phyloP scores from a whole-genome alignment of 768 basidiomycete genomes.

The Leccinellum luteum region DNA sequence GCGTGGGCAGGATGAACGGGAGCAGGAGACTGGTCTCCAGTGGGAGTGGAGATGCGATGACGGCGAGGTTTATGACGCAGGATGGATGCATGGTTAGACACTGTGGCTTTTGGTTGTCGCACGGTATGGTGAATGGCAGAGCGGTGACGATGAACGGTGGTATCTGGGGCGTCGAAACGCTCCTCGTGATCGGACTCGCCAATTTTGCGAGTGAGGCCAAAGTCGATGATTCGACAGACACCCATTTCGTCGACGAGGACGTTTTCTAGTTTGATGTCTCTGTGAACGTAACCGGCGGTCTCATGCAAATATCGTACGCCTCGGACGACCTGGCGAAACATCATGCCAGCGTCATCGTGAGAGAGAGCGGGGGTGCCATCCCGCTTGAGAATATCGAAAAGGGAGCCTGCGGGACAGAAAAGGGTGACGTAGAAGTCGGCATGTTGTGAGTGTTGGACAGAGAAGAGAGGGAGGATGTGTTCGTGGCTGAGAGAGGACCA shows the following conservation, averaged over 20 bases:
- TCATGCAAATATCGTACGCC: slow-evolving; percentile 84
- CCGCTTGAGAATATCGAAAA: slow-evolving; percentile 78
- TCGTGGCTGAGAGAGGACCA: slow-evolving; percentile 82
- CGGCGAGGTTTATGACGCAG: slow-evolving; percentile 41
- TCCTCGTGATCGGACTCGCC: slow-evolving; percentile 45
- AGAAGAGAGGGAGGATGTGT: slow-evolving; percentile 83
- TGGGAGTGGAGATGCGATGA: slow-evolving; percentile 46
- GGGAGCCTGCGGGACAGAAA: slow-evolving; percentile 79
- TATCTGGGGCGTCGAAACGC: slow-evolving; percentile 13
- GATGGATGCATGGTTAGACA: slow-evolving; percentile 14
- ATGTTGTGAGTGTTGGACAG: slow-evolving; percentile 51
- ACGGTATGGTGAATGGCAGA: slow-evolving; percentile 29
- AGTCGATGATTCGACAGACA: slow-evolving; percentile 82
- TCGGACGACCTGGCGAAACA: slow-evolving; percentile 83
- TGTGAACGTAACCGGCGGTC: slow-evolving; percentile 74
- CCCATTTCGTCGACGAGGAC: slow-evolving; percentile 88
- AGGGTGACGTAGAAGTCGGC: slow-evolving; percentile 83
- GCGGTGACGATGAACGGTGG: slow-evolving; percentile 22
- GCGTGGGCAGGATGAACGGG: slow-evolving; percentile 33
- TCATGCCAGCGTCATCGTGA: slow-evolving; percentile 77
- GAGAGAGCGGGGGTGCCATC: slow-evolving; percentile 65
- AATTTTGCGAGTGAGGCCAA: slow-evolving; percentile 74
- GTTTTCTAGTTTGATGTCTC: slow-evolving; percentile 97
- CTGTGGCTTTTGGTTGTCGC: slow-evolving; percentile 22
- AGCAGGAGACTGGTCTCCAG: slow-evolving; percentile 30